Percentiles rank a stretch among this genome's conserved stretches.
Evolutionary conservation across 2,329 filamentous ascomycete species (phyloP).

Genomic region (Ophiostoma australiae): DNA sequence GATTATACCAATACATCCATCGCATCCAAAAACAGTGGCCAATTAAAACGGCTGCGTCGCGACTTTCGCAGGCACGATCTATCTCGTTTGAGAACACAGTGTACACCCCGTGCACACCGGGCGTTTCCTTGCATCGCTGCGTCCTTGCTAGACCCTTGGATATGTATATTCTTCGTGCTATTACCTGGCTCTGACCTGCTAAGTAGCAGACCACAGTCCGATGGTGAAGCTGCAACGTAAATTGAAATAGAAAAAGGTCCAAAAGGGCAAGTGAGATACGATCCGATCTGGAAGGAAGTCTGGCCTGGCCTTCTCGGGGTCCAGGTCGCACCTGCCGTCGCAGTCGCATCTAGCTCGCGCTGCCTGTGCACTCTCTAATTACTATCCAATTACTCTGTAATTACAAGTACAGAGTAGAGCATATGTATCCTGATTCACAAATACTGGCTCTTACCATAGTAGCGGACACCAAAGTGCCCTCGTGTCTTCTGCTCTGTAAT

Average conservation of each 20-base stretch:
- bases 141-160: neutral
- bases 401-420: too few species aligned
- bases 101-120: neutral
- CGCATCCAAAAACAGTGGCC: too few species aligned
- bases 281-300: neutral
- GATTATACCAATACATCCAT: too few species aligned
- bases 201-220: too few species aligned
- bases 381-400: too few species aligned
- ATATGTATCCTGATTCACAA: too few species aligned
- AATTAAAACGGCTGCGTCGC: too few species aligned
- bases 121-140: neutral
- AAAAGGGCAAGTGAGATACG: neutral
- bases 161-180: neutral
- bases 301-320: neutral
- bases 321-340: neutral
- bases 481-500: neutral
- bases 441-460: too few species aligned
- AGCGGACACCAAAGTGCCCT: too few species aligned
- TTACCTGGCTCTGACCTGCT: neutral
- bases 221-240: neutral
- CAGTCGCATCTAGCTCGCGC: neutral
- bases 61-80: too few species aligned
- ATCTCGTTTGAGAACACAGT: neutral
- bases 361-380: neutral
- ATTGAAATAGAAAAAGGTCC: neutral